Conservation (phyloP, 148 eudicot species). For the Arbutus unedo region DNA sequence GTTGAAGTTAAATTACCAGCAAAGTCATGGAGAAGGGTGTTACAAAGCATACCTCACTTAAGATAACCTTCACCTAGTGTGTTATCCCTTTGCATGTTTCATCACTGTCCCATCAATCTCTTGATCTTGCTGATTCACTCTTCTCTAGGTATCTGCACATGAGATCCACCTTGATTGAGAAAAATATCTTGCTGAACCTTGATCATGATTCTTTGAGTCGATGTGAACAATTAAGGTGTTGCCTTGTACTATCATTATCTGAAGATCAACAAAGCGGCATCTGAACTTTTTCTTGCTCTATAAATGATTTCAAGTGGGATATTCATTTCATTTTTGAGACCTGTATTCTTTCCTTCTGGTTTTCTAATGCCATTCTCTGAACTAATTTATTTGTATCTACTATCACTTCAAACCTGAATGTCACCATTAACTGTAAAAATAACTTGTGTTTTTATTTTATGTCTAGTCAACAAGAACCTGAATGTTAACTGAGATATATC, state of each 20-base stretch:
- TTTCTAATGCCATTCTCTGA: not conserved
- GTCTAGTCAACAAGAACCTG: slow-evolving; percentile 1
- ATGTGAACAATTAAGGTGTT: not conserved
- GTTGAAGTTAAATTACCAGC: too few species aligned
- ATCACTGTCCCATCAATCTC: not conserved
- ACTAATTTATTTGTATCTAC: not conserved
- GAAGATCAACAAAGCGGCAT: not conserved
- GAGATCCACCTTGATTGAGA: not conserved
- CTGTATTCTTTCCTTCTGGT: not conserved
- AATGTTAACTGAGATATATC: not conserved
- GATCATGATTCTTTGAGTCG: not conserved
- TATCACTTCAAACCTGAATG: not conserved
- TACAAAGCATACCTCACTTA: not conserved
- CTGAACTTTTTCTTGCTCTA: slow-evolving; percentile 1
- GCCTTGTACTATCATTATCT: not conserved
- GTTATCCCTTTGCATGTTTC: not conserved
- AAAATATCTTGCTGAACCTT: not conserved
- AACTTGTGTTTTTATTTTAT: not conserved
- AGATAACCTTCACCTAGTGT: not conserved
- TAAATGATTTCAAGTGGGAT: not conserved
- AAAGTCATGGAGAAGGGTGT: not conserved
- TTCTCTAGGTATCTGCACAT: not conserved
- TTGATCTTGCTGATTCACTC: not conserved
- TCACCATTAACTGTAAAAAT: not conserved
- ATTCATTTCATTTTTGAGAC: not conserved